Evolutionary conservation across 2,329 filamentous ascomycete species (phyloP), one percentile per base, ranked within the genome.

Genomic region (Ampelomyces quisqualis): DNA sequence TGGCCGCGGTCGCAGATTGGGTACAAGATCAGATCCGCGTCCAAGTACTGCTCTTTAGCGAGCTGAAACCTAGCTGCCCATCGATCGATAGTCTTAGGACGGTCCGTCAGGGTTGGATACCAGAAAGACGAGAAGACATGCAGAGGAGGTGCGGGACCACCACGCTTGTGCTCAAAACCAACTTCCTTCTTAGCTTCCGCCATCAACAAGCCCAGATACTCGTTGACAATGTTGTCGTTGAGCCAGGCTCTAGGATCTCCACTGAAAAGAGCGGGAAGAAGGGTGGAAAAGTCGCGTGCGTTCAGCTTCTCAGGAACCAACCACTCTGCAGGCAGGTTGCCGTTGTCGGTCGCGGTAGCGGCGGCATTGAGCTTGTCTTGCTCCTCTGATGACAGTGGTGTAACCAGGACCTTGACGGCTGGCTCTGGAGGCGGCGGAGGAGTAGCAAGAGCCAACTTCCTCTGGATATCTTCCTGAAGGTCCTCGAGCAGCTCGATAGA

Each of bases 141-240:
- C 47, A 81, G 82, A 40, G 80, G 80, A 5, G 84, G 81, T 2
- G 78, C 75, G 9, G 65, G 65, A 18, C 81, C 81, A 11, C 51
- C 75, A 69, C 43, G 68, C 58, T 85, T 85, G 55, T 64, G 72
- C 38, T 75, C 71, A 27, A 56, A 68, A n/a, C 78, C 78, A 18
- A 74, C 75, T 13, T 73, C 70, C 18, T 73, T 63, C 54, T 87
- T 86, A 53, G 82, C 69, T 34, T 75, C 76, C 11, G 74, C 71
- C 33, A 82, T 80, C 10, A 89, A 69, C 58, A 80, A 78, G 19
- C 76, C 68, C 18, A 89, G 73, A 33, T 80, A 79, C 10, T 79
- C 79, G 53, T 88, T 87, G 53, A 91, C 79, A 35, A 86, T 79
- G 53, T 87, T 83, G 62, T 90, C 87, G 49, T 90, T 90, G 5